Evolutionary conservation across 2,329 filamentous ascomycete genomes (phyloP), one percentile per base, ranked within the genome.

Genomic region (Lasiodiplodia sp.): DNA sequence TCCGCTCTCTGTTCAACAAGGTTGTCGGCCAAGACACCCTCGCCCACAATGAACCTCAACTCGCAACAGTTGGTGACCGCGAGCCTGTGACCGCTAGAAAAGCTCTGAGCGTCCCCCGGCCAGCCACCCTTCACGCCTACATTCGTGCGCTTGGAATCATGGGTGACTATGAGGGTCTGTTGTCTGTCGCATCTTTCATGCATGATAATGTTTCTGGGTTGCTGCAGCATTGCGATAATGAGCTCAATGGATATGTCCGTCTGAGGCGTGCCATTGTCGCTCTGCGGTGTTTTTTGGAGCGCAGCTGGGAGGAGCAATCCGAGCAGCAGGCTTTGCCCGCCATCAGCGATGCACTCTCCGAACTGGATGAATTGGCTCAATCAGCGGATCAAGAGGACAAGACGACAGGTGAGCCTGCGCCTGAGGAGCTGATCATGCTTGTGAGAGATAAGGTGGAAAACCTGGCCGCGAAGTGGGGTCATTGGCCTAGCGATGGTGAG

Each of bases 141-240:
- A 84, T 93, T 75, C 84, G 89, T 57, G 84, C 87, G 1, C 80
- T 93, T 25, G 90, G 87, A 0, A 84, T 86, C 65, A 77, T 88
- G n/a, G 85, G 85, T 44, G 88, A 92, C 71, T 82, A 83, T 60
- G 79, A 85, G 2, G 87, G 86, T 62, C 87, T 93, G 75, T 37
- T 94, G 89, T 62, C 56, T 18, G 25, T 49, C 3, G 66, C 66
- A 14, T 44, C 37, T 4, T 68, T 68, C 56, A 40, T 68, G 23
- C 37, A 23, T 12, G 56, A 52, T 23, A 31, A 68, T 25, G 25
- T 53, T 2, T 10, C 47, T 10, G 25, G 23, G 7, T 49, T 68
- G 28, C 16, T 63, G 21, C n/a, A 34, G 16, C 47, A 63, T 23
- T 34, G 55, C 49, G 37, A 55, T 2, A 55, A 63, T 44, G 47